These are phyloP conservation scores for Quercus berberidifolia DNA, from an alignment of 306 rosid species.

Conservation along the genomic window DNA sequence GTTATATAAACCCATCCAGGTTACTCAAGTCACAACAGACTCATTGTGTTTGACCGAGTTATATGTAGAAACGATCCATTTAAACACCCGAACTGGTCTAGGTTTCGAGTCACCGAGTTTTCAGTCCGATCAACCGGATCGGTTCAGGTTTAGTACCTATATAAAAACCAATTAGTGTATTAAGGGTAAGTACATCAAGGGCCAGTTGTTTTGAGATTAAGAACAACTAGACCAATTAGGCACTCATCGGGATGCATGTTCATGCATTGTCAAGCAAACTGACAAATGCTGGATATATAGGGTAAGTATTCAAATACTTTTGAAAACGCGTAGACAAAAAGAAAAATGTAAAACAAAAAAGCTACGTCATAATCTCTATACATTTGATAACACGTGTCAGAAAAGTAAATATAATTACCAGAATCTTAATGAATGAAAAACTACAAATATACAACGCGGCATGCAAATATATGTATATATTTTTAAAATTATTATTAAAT, in stretches of 20 bases:
- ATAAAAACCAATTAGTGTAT: too few relatives aligned
- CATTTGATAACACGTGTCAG: background rate
- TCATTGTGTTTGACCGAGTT: fast-evolving
- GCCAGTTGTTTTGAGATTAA: background rate
- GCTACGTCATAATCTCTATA: background rate
- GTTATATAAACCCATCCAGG: too few relatives aligned
- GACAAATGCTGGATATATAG: background rate
- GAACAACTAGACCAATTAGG: background rate
- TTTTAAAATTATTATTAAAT: background rate
- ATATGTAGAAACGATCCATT: too few relatives aligned
- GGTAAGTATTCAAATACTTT: background rate
- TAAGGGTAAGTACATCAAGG: background rate
- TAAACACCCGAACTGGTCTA: too few relatives aligned
- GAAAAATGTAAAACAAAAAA: background rate
- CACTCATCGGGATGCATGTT: background rate
- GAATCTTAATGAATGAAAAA: background rate
- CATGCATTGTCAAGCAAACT: background rate
- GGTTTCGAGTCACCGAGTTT: too few relatives aligned
- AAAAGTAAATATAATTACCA: background rate
- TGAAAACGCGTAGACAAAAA: background rate
- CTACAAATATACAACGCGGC: background rate
- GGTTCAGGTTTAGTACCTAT: too few relatives aligned
- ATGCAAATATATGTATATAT: background rate
- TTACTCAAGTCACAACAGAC: too few relatives aligned
- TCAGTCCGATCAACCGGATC: fast-evolving